phyloP scores from a whole-genome alignment of 208 protist species.

The Crithidia expoeki region DNA sequence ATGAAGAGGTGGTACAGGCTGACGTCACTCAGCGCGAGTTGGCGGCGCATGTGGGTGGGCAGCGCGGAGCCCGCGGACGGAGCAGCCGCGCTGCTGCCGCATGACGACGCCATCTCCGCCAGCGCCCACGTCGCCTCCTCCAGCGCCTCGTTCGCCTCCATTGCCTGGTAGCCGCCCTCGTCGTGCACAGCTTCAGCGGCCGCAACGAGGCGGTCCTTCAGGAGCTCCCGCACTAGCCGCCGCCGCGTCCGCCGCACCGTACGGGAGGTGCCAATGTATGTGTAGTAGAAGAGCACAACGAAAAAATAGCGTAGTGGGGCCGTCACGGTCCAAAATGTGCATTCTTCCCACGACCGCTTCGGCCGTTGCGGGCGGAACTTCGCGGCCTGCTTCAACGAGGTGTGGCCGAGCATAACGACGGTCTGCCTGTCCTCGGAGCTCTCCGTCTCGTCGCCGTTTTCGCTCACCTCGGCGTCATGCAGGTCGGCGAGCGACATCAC shows the following conservation, averaged over 20 bases:
- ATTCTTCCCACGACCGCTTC: slow-evolving; percentile 34
- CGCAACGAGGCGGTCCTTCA: slow-evolving; percentile 45
- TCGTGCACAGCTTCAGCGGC: slow-evolving; percentile 26
- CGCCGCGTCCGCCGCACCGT: slow-evolving; percentile 44
- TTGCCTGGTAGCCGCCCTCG: slow-evolving; percentile 26
- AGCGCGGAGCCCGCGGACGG: slow-evolving; percentile 43
- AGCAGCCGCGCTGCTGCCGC: slow-evolving; percentile 33
- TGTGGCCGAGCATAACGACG: slow-evolving; percentile 49
- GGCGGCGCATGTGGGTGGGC: slow-evolving; percentile 46
- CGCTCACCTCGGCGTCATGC: slow-evolving; percentile 20
- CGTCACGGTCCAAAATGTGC: slow-evolving; percentile 34
- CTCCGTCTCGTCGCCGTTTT: slow-evolving; percentile 40
- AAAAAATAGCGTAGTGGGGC: slow-evolving; percentile 42
- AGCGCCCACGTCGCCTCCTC: slow-evolving; percentile 39
- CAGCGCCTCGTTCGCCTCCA: slow-evolving; percentile 34
- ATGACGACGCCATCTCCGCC: slow-evolving; percentile 40
- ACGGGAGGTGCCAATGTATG: slow-evolving; percentile 53
- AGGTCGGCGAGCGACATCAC: slow-evolving; percentile 28
- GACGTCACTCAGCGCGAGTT: slow-evolving; percentile 47
- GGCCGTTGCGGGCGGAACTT: slow-evolving; percentile 53
- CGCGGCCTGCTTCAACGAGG: slow-evolving; percentile 40
- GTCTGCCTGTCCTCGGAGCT: slow-evolving; percentile 60
- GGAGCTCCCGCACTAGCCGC: slow-evolving; percentile 46
- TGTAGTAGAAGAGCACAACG: slow-evolving; percentile 43
- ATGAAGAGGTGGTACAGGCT: slow-evolving; percentile 67